Conservation (phyloP, 2,329 filamentous ascomycete species). For the Ophiostoma sp. region DNA sequence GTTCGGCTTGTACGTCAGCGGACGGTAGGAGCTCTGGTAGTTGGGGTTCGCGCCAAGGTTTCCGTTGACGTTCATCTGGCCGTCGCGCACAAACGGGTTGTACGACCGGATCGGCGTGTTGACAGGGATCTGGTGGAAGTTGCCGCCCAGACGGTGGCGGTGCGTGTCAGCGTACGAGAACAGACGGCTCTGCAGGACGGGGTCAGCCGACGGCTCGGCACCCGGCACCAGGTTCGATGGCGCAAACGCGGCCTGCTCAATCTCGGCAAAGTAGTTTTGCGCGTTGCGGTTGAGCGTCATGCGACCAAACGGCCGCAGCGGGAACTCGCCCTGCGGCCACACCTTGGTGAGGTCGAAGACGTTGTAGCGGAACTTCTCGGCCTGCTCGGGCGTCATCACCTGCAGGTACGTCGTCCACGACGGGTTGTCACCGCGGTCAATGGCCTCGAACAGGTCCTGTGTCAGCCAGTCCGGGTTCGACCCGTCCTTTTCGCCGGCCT, state of each 20-base stretch:
- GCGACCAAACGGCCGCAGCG: conserved; percentile 60
- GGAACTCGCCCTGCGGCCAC: conserved; percentile 65
- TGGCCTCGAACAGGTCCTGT: conserved; percentile 64
- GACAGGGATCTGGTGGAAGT: conserved; percentile 65
- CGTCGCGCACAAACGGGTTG: conserved; percentile 73
- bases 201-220: conserved; percentile 62
- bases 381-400: conserved; percentile 61
- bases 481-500: conserved; percentile 54
- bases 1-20: conserved; percentile 44
- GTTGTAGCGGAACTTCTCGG: conserved; percentile 61
- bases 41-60: conserved; percentile 63
- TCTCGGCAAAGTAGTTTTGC: conserved; percentile 68
- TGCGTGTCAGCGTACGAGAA: conserved; percentile 65
- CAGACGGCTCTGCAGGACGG: conserved; percentile 60
- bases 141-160: conserved; percentile 62
- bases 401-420: conserved; percentile 67
- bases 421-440: conserved; percentile 60
- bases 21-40: conserved; percentile 55
- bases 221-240: conserved; percentile 66
- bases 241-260: conserved; percentile 67
- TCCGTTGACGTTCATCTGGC: conserved; percentile 66
- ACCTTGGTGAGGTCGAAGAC: conserved; percentile 70
- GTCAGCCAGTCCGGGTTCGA: conserved; percentile 64
- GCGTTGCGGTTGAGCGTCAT: conserved; percentile 66
- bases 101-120: conserved; percentile 58